A percentile compares a stretch with the other conserved stretches of the same genome.
Evolutionary conservation across 371 early-diverging fungal species (phyloP).

Genomic region (Mortierella sp.): DNA sequence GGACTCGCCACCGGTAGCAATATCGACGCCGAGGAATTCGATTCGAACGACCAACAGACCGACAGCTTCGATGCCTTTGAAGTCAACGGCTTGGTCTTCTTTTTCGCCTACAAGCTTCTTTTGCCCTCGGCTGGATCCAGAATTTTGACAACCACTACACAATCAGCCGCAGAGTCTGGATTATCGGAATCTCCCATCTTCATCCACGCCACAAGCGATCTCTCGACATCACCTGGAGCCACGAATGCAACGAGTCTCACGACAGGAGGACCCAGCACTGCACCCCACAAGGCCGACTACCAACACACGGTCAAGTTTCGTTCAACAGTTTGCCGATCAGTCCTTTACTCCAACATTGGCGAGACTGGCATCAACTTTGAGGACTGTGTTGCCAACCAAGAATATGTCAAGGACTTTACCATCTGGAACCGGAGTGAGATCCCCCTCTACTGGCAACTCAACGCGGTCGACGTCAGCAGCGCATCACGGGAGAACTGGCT

Average conservation of each 20-base stretch:
- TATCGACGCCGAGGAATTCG: constrained; percentile 68
- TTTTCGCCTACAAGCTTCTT: constrained; percentile 77
- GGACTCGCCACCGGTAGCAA: constrained; percentile 36
- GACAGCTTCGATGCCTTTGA: constrained; percentile 66
- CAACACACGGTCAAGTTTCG: constrained; percentile 84
- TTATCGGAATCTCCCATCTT: constrained; percentile 20
- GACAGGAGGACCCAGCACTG: constrained; percentile 1
- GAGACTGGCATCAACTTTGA: constrained; percentile 94
- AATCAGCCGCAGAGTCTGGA: constrained; percentile 11
- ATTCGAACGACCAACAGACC: constrained; percentile 34
- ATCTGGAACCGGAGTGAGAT: constrained; percentile 94
- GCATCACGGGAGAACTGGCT: constrained; percentile 73
- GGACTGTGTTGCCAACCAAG: constrained; percentile 90
- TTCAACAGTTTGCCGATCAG: constrained; percentile 88
- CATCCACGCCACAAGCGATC: constrained; percentile 15
- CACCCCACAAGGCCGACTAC: constrained; percentile 65
- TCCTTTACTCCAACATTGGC: constrained; percentile 90
- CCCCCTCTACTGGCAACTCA: constrained; percentile 89
- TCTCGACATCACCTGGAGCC: not conserved
- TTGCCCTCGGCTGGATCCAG: constrained; percentile 5
- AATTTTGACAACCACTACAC: not conserved
- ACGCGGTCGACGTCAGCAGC: constrained; percentile 74
- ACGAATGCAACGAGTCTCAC: not conserved
- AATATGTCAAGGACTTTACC: constrained; percentile 90
- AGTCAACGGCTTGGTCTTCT: constrained; percentile 87